Evolutionary conservation across 345 rosid genomes (phyloP).

Genomic region (Draba incana): DNA sequence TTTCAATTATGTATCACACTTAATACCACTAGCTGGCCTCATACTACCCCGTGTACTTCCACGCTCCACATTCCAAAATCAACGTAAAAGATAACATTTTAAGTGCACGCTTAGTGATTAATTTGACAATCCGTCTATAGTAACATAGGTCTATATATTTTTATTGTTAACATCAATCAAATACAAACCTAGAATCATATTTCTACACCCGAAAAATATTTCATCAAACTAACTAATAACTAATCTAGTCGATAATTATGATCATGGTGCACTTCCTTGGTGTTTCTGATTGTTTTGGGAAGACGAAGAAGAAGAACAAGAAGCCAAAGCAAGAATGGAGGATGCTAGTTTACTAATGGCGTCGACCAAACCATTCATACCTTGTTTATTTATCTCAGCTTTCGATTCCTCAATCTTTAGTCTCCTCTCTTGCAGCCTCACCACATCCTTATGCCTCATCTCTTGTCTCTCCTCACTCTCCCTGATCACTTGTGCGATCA

Average conservation of each 20-base stretch:
- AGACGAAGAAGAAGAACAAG: conserved; percentile 31
- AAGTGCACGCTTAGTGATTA: conserved; percentile 6
- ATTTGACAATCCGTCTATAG: neutral
- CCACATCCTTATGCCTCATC: conserved; percentile 62
- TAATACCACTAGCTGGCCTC: neutral
- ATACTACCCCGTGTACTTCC: conserved; percentile 14
- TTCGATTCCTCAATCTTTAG: conserved; percentile 67
- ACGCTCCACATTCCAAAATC: neutral
- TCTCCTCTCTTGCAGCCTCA: conserved; percentile 61
- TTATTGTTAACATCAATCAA: neutral
- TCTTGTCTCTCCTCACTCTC: conserved; percentile 64
- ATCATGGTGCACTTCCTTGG: conserved; percentile 19
- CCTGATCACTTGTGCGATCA: conserved; percentile 67
- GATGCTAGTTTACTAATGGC: conserved; percentile 76
- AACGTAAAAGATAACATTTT: conserved; percentile 1
- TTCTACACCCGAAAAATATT: neutral
- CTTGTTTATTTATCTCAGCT: conserved; percentile 52
- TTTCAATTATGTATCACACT: neutral
- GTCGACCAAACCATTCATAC: conserved; percentile 60
- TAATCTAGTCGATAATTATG: neutral
- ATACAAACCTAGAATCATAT: conserved; percentile 12
- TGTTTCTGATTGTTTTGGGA: conserved; percentile 11
- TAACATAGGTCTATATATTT: neutral
- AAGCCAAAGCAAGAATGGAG: conserved; percentile 64
- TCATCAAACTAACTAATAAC: neutral